Conservation (phyloP, 2,329 filamentous ascomycete genomes). For the Ascochyta clinopodiicola region DNA sequence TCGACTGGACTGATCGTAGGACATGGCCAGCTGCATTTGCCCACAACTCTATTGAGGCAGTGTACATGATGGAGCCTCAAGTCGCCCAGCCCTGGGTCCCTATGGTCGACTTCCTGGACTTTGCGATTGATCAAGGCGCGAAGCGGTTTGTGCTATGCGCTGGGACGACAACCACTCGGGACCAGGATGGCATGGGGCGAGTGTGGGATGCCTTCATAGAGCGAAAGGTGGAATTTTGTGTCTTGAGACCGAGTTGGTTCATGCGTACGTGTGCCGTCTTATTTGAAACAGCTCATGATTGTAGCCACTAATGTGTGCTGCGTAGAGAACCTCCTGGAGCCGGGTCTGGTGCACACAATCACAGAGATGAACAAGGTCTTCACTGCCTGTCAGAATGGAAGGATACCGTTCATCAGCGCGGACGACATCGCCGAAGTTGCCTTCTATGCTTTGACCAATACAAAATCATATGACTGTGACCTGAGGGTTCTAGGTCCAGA, state of each 20-base stretch:
- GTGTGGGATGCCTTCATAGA: not conserved
- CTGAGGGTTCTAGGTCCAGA: not conserved
- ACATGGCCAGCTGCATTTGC: not conserved
- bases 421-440: slow-evolving; percentile 56
- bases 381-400: slow-evolving; percentile 54
- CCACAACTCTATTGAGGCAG: not conserved
- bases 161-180: not conserved
- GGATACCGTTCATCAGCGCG: slow-evolving; percentile 56
- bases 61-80: not conserved
- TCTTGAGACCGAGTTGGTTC: not conserved
- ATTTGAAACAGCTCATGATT: not conserved
- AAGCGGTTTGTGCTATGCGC: not conserved
- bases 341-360: slow-evolving; percentile 23
- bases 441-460: not conserved
- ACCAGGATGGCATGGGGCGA: not conserved
- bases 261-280: not conserved
- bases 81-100: not conserved
- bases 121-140: not conserved
- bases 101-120: not conserved
- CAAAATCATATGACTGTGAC: not conserved
- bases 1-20: not conserved
- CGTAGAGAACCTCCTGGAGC: not conserved
- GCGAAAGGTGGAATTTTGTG: not conserved
- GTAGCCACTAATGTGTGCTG: not conserved
- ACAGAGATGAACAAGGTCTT: slow-evolving; percentile 51